Conservation (phyloP, 2,329 filamentous ascomycete genomes). For the Diaporthe ampelina region DNA sequence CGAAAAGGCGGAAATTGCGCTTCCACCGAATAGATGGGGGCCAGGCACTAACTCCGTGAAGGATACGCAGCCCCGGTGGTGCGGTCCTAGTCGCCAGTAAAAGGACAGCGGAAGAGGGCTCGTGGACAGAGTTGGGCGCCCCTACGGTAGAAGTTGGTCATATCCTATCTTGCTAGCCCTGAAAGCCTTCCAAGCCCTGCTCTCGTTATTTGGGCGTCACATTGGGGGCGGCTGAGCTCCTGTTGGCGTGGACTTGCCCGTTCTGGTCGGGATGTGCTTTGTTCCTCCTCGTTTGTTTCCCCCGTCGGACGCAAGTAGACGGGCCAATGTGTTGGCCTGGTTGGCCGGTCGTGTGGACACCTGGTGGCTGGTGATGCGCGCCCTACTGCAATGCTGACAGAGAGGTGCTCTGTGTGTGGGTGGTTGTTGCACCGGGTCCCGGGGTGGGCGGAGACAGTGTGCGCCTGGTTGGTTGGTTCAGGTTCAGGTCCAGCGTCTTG, state of each 20-base stretch:
- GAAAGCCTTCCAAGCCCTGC: too few relatives aligned
- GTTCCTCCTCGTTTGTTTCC: neutral
- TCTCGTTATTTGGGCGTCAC: neutral
- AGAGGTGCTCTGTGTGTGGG: neutral
- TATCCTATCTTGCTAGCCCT: neutral
- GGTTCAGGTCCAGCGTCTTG: neutral
- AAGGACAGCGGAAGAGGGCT: neutral
- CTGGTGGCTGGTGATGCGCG: slow-evolving; percentile 23
- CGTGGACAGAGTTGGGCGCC: neutral
- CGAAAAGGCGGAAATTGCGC: slow-evolving; percentile 25
- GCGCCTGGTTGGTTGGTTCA: neutral
- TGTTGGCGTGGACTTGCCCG: neutral
- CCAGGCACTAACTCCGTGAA: neutral
- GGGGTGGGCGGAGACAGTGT: neutral
- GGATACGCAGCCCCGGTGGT: neutral
- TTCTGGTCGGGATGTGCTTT: neutral
- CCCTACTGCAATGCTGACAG: slow-evolving; percentile 31
- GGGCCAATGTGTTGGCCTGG: slow-evolving; percentile 1
- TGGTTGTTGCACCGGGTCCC: slow-evolving; percentile 11
- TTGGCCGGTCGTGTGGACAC: slow-evolving; percentile 1
- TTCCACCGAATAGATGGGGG: neutral
- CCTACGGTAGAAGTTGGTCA: neutral
- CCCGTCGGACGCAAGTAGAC: neutral
- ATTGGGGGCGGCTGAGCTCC: slow-evolving; percentile 1
- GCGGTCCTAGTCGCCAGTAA: slow-evolving; percentile 4